These are phyloP conservation scores for Alternaria hordeiaustralica DNA, from an alignment of 2,329 filamentous ascomycete genomes.

Conservation along the genomic window DNA sequence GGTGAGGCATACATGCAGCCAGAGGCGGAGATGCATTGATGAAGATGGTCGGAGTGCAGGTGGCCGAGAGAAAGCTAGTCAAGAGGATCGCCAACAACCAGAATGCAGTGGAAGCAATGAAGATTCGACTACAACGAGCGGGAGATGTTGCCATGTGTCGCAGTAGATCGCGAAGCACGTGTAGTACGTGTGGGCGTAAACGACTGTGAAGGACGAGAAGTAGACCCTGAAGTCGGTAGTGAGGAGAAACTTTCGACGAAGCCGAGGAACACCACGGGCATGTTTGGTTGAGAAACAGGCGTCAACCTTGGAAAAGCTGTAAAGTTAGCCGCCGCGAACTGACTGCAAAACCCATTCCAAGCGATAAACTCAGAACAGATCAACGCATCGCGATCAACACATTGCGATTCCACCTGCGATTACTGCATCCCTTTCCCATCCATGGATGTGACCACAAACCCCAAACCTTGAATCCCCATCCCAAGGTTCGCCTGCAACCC, in stretches of 20 bases:
- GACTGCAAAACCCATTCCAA: fast-evolving
- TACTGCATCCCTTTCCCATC: neutral
- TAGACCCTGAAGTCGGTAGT: neutral
- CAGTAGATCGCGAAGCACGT: neutral
- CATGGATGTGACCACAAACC: fast-evolving
- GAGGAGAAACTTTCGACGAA: neutral
- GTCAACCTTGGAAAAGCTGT: neutral
- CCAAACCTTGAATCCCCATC: neutral
- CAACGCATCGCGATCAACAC: neutral
- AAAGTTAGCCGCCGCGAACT: neutral
- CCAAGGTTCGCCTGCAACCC: neutral
- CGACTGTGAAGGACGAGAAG: neutral
- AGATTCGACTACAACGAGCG: neutral
- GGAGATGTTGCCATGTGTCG: neutral
- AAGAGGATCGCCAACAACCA: neutral
- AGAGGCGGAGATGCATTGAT: neutral
- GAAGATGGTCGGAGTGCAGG: neutral
- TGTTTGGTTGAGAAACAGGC: fast-evolving
- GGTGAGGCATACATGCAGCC: neutral
- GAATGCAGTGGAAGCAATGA: neutral
- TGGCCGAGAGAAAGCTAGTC: neutral
- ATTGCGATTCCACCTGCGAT: too few relatives aligned
- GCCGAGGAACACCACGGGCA: neutral
- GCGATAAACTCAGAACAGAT: neutral
- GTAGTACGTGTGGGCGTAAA: neutral